phyloP scores from a whole-genome alignment of 2,329 filamentous ascomycete genomes.

The Thielaviopsis populi region DNA sequence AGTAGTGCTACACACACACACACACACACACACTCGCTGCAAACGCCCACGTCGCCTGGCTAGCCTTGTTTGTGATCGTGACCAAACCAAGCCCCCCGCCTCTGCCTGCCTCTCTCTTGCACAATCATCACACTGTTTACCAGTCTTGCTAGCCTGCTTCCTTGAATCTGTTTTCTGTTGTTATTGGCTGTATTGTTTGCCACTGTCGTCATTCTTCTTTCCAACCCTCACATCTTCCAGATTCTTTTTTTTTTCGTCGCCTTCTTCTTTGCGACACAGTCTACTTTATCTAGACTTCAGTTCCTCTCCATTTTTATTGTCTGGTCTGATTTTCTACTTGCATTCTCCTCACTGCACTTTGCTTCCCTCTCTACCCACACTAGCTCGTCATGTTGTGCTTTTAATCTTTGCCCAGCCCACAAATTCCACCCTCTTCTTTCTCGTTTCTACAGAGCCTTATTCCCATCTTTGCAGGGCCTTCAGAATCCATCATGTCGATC shows the following conservation, averaged over 20 bases:
- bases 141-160: neutral
- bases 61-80: neutral
- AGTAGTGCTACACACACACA: neutral
- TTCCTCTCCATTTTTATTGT: neutral
- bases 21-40: too few species aligned
- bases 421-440: neutral
- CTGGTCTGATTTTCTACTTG: neutral
- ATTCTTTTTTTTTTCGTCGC: neutral
- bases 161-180: neutral
- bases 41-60: neutral
- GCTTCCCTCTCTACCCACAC: neutral
- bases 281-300: neutral
- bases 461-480: neutral
- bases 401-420: neutral
- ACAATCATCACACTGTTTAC: neutral
- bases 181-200: neutral
- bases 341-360: neutral
- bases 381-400: neutral
- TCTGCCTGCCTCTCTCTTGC: neutral
- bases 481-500: constrained; percentile 6
- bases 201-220: neutral
- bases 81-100: neutral
- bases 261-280: neutral
- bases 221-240: neutral
- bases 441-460: neutral